phyloP scores from a whole-genome alignment of 108 stramenopile species.

The Conticribra weissflogii region DNA sequence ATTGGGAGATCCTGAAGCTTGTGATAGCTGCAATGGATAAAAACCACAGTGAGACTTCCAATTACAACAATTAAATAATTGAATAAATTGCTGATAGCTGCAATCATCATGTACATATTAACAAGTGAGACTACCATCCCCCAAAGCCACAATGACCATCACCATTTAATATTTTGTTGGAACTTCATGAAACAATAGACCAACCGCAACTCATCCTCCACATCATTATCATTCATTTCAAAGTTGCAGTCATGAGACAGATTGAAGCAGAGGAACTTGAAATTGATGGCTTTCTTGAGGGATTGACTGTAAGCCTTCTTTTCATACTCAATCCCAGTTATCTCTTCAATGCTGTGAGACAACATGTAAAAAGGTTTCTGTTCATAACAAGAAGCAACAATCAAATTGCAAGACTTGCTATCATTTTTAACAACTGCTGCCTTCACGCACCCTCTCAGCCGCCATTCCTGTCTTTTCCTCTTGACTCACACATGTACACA shows the following conservation, averaged over 20 bases:
- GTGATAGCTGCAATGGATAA: no score
- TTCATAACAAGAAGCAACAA: not conserved
- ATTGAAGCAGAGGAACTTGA: not conserved
- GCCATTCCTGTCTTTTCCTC: constrained; percentile 7
- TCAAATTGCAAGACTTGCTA: not conserved
- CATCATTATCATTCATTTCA: constrained; percentile 16
- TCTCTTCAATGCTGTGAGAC: not conserved
- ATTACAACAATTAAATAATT: no score
- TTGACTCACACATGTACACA: constrained; percentile 7
- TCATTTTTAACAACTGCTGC: constrained; percentile 1
- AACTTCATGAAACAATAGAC: constrained; percentile 11
- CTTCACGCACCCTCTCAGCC: constrained; percentile 2
- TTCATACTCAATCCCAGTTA: not conserved
- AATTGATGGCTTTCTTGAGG: not conserved
- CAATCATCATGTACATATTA: constrained; percentile 5
- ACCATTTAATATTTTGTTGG: constrained; percentile 10
- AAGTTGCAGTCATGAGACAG: constrained; percentile 9
- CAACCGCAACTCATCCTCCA: constrained; percentile 5
- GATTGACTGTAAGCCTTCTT: not conserved
- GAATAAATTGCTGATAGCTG: no score
- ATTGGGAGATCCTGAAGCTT: no score
- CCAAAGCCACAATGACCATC: constrained; percentile 10
- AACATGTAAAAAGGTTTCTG: not conserved
- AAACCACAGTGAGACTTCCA: no score
- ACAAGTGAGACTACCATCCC: constrained; percentile 4